Base-by-base conservation (phyloP, 2,329 filamentous ascomycete genomes). In the Beauveria australis region DNA sequence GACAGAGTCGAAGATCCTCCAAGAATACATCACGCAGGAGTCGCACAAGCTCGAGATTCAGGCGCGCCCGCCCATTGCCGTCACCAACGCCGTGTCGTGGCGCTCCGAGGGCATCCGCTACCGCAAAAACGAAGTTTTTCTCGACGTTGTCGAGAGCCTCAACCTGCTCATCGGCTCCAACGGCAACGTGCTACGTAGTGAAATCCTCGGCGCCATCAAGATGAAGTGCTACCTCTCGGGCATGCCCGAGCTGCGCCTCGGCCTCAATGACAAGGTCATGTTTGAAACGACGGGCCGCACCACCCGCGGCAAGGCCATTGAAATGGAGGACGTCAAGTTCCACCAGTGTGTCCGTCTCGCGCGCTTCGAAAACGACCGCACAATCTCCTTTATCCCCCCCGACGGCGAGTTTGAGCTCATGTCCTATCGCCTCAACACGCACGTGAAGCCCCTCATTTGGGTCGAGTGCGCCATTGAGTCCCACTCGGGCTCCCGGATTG, bases 291-390 rank as follows among this genome's bases (percentile, higher is more conserved):
- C 94, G 0, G 94, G 94, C 30, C 84, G 94, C 63, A 91, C 93
- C 18, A 97, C 93, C 46, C 81, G 94, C 69, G 94, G 94, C 63
- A 99, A 99, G 77, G 91, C 94, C 10, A 94, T 99, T 65, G 94
- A 99, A 78, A 99, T 99, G 94, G 94, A 99, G 71, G 94, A 99
- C 68, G 94, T 99, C 75, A 99, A 99, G 71, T 99, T 99, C 75
- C 94, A 99, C 76, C 94, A 99, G 75, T 99, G 94, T 72, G 94
- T 99, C 65, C 87, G 94, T 64, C 82, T 99, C 65, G 95, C 92
- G 53, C 86, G 94, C 66, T 99, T 99, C 76, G 94, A 99, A 75
- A 99, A 97, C 75, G 94, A 99, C 79, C 83, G 94, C 63, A 99
- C 94, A 43, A 99, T 99, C 76, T 96, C 91, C 72, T 99, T 99